phyloP scores from a whole-genome alignment of 108 stramenopile genomes.

The Nannochloropsis gaditana region DNA sequence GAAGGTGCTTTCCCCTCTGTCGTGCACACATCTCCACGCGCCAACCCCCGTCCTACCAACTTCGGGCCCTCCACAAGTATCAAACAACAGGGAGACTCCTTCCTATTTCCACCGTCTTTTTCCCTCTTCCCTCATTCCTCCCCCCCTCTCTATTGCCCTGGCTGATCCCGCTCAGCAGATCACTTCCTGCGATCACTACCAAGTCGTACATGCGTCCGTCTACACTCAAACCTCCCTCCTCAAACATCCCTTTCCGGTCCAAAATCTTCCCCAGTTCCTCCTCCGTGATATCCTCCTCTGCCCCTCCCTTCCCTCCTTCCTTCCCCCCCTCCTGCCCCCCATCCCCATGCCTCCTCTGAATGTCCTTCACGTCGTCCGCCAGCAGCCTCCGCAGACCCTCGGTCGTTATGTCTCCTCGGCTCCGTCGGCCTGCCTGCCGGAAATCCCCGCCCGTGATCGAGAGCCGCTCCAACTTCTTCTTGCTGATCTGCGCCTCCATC shows the following conservation, averaged over 20 bases:
- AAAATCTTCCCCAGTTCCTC: slow-evolving; percentile 78
- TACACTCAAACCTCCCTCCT: slow-evolving; percentile 45
- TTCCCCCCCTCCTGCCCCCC: slow-evolving; percentile 33
- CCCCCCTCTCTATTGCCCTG: neutral
- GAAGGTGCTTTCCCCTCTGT: no score
- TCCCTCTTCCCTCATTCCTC: neutral
- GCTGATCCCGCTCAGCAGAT: neutral
- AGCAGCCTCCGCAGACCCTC: slow-evolving; percentile 66
- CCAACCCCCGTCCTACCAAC: no score
- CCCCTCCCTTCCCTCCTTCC: slow-evolving; percentile 21
- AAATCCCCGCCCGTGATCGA: slow-evolving; percentile 92
- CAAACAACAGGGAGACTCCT: neutral
- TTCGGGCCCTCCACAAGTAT: no score
- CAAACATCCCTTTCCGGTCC: slow-evolving; percentile 72
- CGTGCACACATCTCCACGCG: no score
- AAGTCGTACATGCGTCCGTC: slow-evolving; percentile 38
- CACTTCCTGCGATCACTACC: slow-evolving; percentile 18
- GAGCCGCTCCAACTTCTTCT: slow-evolving; percentile 92
- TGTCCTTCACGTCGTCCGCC: slow-evolving; percentile 77
- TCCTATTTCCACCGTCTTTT: neutral
- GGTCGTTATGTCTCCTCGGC: slow-evolving; percentile 66
- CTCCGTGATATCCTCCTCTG: slow-evolving; percentile 64
- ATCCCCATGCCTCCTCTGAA: slow-evolving; percentile 63
- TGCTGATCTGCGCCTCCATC: slow-evolving; percentile 76
- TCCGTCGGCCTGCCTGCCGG: slow-evolving; percentile 72